Base-by-base conservation (phyloP, 192 early-diverging fungal species). In the Dissophora ornata region DNA sequence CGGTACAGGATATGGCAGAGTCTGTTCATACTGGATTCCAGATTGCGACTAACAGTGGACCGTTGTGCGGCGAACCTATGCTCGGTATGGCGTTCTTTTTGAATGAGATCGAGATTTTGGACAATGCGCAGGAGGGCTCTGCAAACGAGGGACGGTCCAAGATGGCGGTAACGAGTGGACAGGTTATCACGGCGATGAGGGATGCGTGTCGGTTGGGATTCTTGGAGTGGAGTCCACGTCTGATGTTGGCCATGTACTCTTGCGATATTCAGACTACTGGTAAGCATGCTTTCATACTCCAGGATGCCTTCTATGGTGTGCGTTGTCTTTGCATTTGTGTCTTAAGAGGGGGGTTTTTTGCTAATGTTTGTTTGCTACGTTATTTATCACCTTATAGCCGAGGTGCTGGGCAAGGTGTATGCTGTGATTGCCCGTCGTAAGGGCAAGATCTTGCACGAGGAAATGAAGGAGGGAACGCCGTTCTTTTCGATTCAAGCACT, bases 381-480 rank as follows among this genome's bases (percentile, higher is more conserved):
- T n/a, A n/a, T n/a, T n/a, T n/a, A n/a, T n/a, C n/a, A n/a, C n/a
- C 32, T 53, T 40, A 18, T 77, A 86, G 92, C 94, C 0, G 96
- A 98, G 25, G 92, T 97, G 0, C 86, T 99, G 32, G 98, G 98
- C 26, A 94, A 93, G 69, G 97, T 99, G 2, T 97, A 98, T 62
- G 96, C 86, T 13, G 98, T 98, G 8, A 90, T 99, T 41, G 90
- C 90, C 50, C 90, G 91, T 54, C 87, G 98, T 7, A 88, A 89
- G 24, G 98, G 97, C n/a, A 89, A 92, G 51, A 94, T 99, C 46
- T 62, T 97, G 18, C 92, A 93, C 3, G 98, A 99, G 61, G 97
- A 98, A 69, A 89, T 99, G 84, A 93, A 95, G 77, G 98, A 99
- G 63, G 98, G 97, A 41, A 99, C 98, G 3, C 92, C 95, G 2